phyloP scores from a whole-genome alignment of 2,329 filamentous ascomycete species.

The Ceratocystis eucalypticola region DNA sequence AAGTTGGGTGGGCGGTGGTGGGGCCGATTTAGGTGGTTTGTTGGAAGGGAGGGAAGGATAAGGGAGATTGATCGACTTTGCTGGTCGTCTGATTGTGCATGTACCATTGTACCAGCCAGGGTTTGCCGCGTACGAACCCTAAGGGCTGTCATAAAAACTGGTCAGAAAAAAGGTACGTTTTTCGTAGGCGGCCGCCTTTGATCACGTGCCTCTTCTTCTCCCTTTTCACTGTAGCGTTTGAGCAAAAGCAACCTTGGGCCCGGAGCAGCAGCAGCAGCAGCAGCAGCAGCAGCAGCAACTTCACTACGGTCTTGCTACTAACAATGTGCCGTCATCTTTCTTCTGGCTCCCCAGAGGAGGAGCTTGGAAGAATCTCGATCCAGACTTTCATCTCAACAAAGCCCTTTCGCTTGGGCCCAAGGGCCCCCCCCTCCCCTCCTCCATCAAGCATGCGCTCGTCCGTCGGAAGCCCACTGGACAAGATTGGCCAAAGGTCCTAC shows the following conservation, averaged over 20 bases:
- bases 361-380: neutral
- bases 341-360: neutral
- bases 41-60: neutral
- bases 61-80: neutral
- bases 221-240: neutral
- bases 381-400: neutral
- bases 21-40: neutral
- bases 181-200: neutral
- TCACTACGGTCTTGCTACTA: neutral
- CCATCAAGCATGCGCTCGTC: constrained; percentile 1
- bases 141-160: no score
- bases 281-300: no score
- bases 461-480: constrained; percentile 1
- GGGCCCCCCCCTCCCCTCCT: neutral
- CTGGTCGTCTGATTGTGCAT: neutral
- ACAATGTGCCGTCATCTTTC: neutral
- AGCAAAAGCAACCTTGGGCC: neutral
- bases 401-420: neutral
- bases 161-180: no score
- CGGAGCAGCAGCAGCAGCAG: no score
- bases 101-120: no score
- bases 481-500: neutral
- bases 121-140: neutral
- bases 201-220: neutral
- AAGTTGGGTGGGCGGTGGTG: neutral